A percentile compares a stretch with the other conserved stretches of the same genome.
Evolutionary conservation across 2,329 filamentous ascomycete genomes (phyloP).

Genomic region (Venturia pyrina): DNA sequence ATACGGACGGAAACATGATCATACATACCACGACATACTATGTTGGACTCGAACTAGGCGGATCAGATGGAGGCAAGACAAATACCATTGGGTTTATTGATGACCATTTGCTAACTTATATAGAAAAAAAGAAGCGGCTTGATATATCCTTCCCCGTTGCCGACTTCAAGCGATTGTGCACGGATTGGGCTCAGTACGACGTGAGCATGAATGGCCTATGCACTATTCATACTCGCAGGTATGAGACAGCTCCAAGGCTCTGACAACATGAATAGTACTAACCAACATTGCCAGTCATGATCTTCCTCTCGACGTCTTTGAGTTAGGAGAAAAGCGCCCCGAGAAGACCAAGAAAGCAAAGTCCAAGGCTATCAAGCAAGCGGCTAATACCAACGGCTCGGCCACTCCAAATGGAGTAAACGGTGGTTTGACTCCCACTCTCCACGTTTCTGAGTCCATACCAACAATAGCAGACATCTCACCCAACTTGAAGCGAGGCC

Average conservation of each 20-base stretch:
- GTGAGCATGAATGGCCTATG: constrained; percentile 66
- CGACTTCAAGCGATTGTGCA: constrained; percentile 78
- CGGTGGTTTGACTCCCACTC: neutral
- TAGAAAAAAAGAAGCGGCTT: constrained; percentile 47
- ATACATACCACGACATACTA: constrained; percentile 91
- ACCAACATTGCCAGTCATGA: constrained; percentile 52
- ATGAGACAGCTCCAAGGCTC: constrained; percentile 28
- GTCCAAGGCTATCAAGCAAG: constrained; percentile 17
- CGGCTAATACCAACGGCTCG: neutral
- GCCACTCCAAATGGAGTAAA: neutral
- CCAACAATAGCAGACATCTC: neutral
- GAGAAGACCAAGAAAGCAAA: constrained; percentile 31
- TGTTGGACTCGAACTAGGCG: constrained; percentile 68
- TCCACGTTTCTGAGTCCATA: neutral
- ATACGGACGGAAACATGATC: constrained; percentile 23
- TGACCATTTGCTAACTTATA: constrained; percentile 14
- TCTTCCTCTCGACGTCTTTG: constrained; percentile 83
- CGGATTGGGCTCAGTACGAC: constrained; percentile 64
- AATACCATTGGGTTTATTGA: neutral
- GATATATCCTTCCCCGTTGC: constrained; percentile 74
- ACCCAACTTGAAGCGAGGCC: constrained; percentile 7
- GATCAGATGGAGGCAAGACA: constrained; percentile 48
- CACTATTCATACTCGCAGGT: constrained; percentile 81
- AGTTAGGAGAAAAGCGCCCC: constrained; percentile 55
- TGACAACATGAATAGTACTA: neutral